phyloP scores from a whole-genome alignment of 495 filamentous ascomycete genomes.

The Aspergillus olivimuriae region DNA sequence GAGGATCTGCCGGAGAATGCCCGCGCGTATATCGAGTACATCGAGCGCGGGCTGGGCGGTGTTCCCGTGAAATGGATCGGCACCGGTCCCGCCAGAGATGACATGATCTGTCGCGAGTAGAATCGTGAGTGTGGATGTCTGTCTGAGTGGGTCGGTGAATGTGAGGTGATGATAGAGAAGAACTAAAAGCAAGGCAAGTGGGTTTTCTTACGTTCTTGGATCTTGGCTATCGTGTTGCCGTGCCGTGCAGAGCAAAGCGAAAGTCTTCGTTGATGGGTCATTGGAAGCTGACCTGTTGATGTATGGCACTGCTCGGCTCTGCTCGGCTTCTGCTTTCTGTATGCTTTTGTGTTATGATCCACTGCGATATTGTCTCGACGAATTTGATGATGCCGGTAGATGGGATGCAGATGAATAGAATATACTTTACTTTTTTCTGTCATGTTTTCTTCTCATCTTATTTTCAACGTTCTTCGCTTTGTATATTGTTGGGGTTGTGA shows the following conservation, averaged over 20 bases:
- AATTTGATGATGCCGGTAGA: not conserved
- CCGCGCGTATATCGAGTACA: slow-evolving; percentile 66
- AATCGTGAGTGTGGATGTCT: not conserved
- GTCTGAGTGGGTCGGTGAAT: not conserved
- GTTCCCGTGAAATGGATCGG: slow-evolving; percentile 73
- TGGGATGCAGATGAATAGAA: slow-evolving; percentile 1
- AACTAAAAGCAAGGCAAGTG: not conserved
- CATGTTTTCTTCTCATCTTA: not conserved
- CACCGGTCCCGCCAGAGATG: slow-evolving; percentile 66
- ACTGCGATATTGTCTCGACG: not conserved
- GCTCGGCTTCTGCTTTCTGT: too few species aligned
- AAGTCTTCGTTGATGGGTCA: slow-evolving; percentile 1
- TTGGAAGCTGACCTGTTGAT: not conserved
- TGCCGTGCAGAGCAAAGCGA: not conserved
- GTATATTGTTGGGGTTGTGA: not conserved
- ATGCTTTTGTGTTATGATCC: not conserved
- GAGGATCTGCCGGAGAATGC: slow-evolving; percentile 71
- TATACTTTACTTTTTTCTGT: not conserved
- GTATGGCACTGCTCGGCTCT: too few species aligned
- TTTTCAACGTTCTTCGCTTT: not conserved
- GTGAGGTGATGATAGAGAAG: not conserved
- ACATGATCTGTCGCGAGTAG: slow-evolving; percentile 53
- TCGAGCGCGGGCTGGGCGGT: slow-evolving; percentile 64
- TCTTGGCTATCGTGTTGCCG: not conserved
- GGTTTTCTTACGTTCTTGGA: not conserved